Evolutionary conservation across 169 alveolate species (phyloP), one percentile per base, ranked within the genome.

Genomic region (Plasmodium inui): DNA sequence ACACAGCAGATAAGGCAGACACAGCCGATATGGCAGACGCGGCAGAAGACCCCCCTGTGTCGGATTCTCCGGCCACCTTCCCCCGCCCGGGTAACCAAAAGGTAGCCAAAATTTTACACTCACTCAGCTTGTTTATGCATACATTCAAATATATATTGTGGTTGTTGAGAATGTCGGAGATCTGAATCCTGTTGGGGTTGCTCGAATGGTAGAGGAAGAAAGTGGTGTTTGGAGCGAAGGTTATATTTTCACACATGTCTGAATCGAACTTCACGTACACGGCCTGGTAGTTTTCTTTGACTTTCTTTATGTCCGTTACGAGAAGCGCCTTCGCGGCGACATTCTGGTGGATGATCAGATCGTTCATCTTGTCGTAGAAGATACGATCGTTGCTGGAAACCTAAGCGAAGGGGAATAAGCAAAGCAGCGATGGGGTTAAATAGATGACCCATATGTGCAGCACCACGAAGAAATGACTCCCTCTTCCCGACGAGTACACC

Each of bases 341-440:
- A 32, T 88, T 88, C 19, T 88, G 94, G 61, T 88, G 94, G 9
- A 88, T 88, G 12, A 88, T 79, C 41, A 88, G 81, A 46, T 88
- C 94, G 88, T 88, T 88, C 46, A 88, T 61, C 34, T 88, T 88
- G 53, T 88, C 94, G 53, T 88, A 88, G 82, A 88, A 88, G 34
- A 88, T 70, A 0, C 90, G 41, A 22, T 88, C 94, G 44, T 61
- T 53, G 83, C 88, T 88, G 10, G 94, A 88, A 2, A 88, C 94
- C 94, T 88, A n/a, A n/a, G 55, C 72, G 0, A 9, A 17, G 30
- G 70, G 32, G 70, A 5, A 5, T 9, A 34, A 74, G 14, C 19
- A 9, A n/a, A n/a, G 73, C 12, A 4, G 74, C 57, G 17, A 3
- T 46, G 57, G 0, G 4, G 57, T 46, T 46, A 10, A 46, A 46